These are phyloP conservation scores for Blastobotrys petasosporus DNA, from an alignment of 1,139 yeast species.

Conservation along the genomic window DNA sequence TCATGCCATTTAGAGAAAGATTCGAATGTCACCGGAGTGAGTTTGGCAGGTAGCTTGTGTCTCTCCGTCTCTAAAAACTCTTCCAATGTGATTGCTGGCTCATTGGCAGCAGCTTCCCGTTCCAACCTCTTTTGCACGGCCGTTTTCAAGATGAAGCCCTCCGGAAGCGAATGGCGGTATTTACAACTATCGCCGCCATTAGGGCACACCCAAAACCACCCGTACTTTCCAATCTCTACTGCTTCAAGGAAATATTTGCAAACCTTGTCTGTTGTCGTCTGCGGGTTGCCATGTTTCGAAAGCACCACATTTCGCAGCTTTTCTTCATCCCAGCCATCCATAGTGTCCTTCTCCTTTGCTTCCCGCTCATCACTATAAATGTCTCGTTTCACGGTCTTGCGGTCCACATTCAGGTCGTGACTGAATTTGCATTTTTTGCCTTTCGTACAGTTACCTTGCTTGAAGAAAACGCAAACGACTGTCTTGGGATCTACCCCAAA, in stretches of 20 bases:
- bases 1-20: constrained; percentile 82
- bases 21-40: constrained; percentile 84
- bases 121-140: constrained; percentile 92
- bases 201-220: constrained; percentile 99
- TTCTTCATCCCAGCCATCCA: constrained; percentile 97
- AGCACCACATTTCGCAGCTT: constrained; percentile 78
- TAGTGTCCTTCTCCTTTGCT: constrained; percentile 73
- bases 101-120: constrained; percentile 74
- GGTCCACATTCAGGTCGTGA: constrained; percentile 80
- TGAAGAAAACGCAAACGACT: constrained; percentile 84
- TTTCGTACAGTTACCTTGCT: constrained; percentile 81
- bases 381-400: constrained; percentile 87
- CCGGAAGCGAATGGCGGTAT: constrained; percentile 94
- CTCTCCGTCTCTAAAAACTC: constrained; percentile 95
- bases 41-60: constrained; percentile 66
- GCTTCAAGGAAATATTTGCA: constrained; percentile 95
- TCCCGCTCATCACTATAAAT: constrained; percentile 83
- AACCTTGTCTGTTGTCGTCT: constrained; percentile 90
- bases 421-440: constrained; percentile 92
- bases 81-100: constrained; percentile 89
- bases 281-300: constrained; percentile 91
- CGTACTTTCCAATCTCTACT: constrained; percentile 94
- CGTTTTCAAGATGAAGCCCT: constrained; percentile 93
- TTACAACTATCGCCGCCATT: constrained; percentile 90
- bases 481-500: constrained; percentile 98